Percentiles rank a stretch among this genome's conserved stretches.
phyloP scores from a whole-genome alignment of 768 basidiomycete genomes.

The Boletus rex-veris region DNA sequence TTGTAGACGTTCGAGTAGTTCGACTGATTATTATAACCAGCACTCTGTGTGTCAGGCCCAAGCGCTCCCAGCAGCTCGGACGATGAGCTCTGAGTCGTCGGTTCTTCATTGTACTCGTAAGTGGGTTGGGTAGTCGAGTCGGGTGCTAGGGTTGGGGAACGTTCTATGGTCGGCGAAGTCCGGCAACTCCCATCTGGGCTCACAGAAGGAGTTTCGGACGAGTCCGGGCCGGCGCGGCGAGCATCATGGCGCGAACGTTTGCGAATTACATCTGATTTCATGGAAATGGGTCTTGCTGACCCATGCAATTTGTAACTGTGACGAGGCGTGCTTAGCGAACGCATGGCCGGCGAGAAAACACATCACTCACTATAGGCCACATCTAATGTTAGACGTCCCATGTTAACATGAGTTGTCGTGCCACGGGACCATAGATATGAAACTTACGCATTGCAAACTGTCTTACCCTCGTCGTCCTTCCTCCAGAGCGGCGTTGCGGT shows the following conservation, averaged over 20 bases:
- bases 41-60: slow-evolving; percentile 31
- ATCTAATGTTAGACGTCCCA: slow-evolving; percentile 40
- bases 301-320: slow-evolving; percentile 77
- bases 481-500: slow-evolving; percentile 88
- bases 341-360: background rate
- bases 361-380: slow-evolving; percentile 65
- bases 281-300: slow-evolving; percentile 80
- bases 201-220: slow-evolving; percentile 69
- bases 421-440: background rate
- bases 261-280: slow-evolving; percentile 89
- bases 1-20: slow-evolving; percentile 30
- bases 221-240: slow-evolving; percentile 49
- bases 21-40: slow-evolving; percentile 25
- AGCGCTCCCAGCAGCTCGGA: slow-evolving; percentile 54
- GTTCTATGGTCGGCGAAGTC: slow-evolving; percentile 58
- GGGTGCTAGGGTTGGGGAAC: slow-evolving; percentile 64
- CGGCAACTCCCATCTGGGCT: slow-evolving; percentile 74
- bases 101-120: slow-evolving; percentile 50
- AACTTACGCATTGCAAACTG: slow-evolving; percentile 85
- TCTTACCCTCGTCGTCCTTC: slow-evolving; percentile 89
- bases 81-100: slow-evolving; percentile 34
- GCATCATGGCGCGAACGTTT: slow-evolving; percentile 83
- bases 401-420: slow-evolving; percentile 10
- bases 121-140: slow-evolving; percentile 63
- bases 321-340: slow-evolving; percentile 10